phyloP scores from a whole-genome alignment of 768 basidiomycete genomes.

The Termitomyces sp. region DNA sequence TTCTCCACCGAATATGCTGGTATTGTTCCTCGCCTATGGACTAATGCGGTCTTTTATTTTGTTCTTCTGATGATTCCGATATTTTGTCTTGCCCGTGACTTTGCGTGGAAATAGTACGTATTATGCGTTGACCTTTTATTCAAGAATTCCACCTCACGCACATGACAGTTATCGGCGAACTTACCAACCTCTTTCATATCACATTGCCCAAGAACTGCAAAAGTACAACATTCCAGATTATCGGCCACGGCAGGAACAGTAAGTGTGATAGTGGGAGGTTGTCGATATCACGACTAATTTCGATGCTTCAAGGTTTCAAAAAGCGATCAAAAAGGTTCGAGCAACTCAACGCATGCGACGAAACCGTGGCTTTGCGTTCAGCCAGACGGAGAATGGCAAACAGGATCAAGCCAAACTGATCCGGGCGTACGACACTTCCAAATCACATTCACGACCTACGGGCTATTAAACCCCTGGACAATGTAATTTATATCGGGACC shows the following conservation, averaged over 20 bases:
- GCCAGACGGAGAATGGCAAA: conserved; percentile 86
- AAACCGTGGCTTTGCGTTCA: conserved; percentile 97
- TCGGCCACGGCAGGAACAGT: conserved; percentile 96
- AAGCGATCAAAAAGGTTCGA: conserved; percentile 99
- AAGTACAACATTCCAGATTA: conserved; percentile 98
- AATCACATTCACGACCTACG: conserved; percentile 62
- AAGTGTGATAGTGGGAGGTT: conserved; percentile 21
- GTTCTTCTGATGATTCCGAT: conserved; percentile 79
- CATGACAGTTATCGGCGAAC: conserved; percentile 77
- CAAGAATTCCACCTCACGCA: conserved; percentile 7
- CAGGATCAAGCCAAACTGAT: conserved; percentile 87
- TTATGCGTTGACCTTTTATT: neutral
- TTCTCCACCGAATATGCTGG: conserved; percentile 90
- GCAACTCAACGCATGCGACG: conserved; percentile 96
- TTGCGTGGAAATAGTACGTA: conserved; percentile 95
- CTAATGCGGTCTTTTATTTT: conserved; percentile 85
- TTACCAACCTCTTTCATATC: conserved; percentile 88
- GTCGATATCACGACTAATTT: neutral
- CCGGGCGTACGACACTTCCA: conserved; percentile 83
- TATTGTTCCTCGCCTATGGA: conserved; percentile 89
- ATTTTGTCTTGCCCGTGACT: conserved; percentile 81
- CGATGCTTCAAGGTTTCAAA: conserved; percentile 69
- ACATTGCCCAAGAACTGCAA: conserved; percentile 98
- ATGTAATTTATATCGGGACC: conserved; percentile 30
- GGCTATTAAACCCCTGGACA: conserved; percentile 54